phyloP scores from a whole-genome alignment of 345 rosid genomes.

The Hypericum androsaemum region DNA sequence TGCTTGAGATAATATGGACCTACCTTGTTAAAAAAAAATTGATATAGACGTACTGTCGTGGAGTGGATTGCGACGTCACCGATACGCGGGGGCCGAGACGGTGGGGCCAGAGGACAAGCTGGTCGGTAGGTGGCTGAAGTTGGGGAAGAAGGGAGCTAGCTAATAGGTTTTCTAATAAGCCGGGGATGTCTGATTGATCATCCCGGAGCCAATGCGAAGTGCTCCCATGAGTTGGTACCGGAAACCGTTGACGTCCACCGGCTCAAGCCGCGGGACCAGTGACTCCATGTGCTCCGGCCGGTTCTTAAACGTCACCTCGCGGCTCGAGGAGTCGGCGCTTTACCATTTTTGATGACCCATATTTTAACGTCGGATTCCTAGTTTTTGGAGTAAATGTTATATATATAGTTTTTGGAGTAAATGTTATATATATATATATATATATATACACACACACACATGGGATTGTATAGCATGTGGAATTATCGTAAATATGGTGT shows the following conservation, averaged over 20 bases:
- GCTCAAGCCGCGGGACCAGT: conserved; percentile 34
- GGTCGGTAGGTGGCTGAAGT: conserved; percentile 35
- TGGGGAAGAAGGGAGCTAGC: conserved; percentile 27
- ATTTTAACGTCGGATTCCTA: too few relatives aligned
- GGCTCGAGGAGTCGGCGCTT: conserved; percentile 15
- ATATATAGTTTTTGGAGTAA: too few relatives aligned
- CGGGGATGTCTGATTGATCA: conserved; percentile 36
- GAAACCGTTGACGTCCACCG: conserved; percentile 30
- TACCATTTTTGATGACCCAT: conserved; percentile 5
- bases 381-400: too few relatives aligned
- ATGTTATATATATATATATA: too few relatives aligned
- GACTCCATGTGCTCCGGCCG: conserved; percentile 23
- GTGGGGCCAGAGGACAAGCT: conserved; percentile 35
- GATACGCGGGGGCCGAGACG: conserved; percentile 19
- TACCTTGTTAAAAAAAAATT: too few relatives aligned
- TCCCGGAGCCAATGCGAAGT: conserved; percentile 30
- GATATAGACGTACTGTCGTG: conserved; percentile 28
- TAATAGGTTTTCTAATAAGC: conserved; percentile 28
- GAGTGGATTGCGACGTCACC: conserved; percentile 29
- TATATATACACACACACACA: too few relatives aligned
- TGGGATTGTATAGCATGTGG: too few relatives aligned
- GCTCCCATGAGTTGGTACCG: conserved; percentile 32
- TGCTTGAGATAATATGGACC: too few relatives aligned
- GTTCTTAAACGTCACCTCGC: conserved; percentile 29
- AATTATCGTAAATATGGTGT: too few relatives aligned